Percentiles rank a stretch among this genome's conserved stretches.
These are phyloP conservation scores for Corylus americana DNA, from an alignment of 306 rosid genomes.

Conservation along the genomic window DNA sequence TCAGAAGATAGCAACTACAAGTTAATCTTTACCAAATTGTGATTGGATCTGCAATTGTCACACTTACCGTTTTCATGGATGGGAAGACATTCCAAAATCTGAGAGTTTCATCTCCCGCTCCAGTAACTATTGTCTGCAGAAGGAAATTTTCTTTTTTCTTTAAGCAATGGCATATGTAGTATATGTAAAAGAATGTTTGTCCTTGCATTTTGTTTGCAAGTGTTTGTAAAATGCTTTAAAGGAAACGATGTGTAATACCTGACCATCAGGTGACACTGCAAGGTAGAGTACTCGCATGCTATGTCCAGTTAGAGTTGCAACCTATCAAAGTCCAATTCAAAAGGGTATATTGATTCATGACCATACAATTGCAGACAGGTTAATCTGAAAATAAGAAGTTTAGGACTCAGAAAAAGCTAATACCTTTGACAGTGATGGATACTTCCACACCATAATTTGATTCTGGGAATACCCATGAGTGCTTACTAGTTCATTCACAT, in stretches of 20 bases:
- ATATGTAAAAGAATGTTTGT: not conserved
- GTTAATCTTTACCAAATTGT: not conserved
- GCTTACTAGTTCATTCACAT: constrained; percentile 93
- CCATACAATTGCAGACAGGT: not conserved
- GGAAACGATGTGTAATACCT: constrained; percentile 47
- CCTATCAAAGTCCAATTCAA: constrained; percentile 42
- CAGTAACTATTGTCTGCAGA: constrained; percentile 90
- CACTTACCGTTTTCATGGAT: constrained; percentile 81
- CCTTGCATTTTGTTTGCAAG: not conserved
- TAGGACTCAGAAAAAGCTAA: not conserved
- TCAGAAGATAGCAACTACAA: not conserved
- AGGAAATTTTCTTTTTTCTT: not conserved
- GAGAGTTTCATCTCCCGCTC: constrained; percentile 98
- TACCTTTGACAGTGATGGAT: constrained; percentile 89
- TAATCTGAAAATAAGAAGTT: not conserved
- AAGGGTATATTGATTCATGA: not conserved
- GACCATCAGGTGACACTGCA: constrained; percentile 98
- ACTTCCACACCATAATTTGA: constrained; percentile 98
- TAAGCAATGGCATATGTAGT: not conserved
- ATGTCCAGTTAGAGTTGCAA: constrained; percentile 95
- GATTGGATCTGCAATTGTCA: constrained; percentile 9
- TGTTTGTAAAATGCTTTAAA: not conserved
- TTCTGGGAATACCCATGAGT: constrained; percentile 98
- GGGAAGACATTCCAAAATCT: constrained; percentile 95
- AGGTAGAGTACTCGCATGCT: constrained; percentile 95